Evolutionary conservation across 805 yeast species (phyloP).

Genomic region (Brettanomyces bruxellensis): DNA sequence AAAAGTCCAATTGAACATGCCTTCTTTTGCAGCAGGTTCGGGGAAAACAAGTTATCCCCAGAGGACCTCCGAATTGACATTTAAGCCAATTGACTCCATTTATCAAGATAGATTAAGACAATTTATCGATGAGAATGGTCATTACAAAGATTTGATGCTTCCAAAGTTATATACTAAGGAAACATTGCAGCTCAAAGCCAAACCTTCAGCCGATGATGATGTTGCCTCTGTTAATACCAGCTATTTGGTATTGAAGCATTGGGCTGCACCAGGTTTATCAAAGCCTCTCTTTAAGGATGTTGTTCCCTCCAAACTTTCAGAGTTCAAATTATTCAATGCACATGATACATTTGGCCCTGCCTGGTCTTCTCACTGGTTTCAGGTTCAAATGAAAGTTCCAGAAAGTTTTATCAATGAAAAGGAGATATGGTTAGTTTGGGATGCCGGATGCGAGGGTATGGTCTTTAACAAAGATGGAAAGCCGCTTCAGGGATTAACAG

Average conservation of each 20-base stretch:
- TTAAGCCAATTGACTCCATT: conserved; percentile 68
- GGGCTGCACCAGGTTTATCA: conserved; percentile 62
- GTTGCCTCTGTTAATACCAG: conserved; percentile 14
- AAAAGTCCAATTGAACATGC: too few relatives aligned
- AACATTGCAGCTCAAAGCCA: conserved; percentile 25
- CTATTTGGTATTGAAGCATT: conserved; percentile 50
- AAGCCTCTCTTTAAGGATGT: conserved; percentile 60
- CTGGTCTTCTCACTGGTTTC: conserved; percentile 97
- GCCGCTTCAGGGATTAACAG: conserved; percentile 79
- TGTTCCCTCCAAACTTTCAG: conserved; percentile 35
- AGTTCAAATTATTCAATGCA: conserved; percentile 48
- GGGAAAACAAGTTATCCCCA: conserved; percentile 24
- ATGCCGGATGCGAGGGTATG: conserved; percentile 78
- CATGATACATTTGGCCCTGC: conserved; percentile 79
- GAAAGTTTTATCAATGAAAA: conserved; percentile 49
- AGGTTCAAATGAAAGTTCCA: conserved; percentile 58
- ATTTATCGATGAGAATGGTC: conserved; percentile 67
- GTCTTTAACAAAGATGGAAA: conserved; percentile 58
- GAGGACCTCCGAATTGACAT: conserved; percentile 46
- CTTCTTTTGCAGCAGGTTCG: too few relatives aligned
- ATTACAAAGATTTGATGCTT: conserved; percentile 59
- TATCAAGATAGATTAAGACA: conserved; percentile 68
- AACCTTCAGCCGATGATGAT: conserved; percentile 22
- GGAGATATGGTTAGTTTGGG: conserved; percentile 39
- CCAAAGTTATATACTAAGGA: conserved; percentile 71